Percentiles rank a stretch among this genome's conserved stretches.
These are phyloP conservation scores for Lichtheimia hyalospora DNA, from an alignment of 371 early-diverging fungal species.

Conservation along the genomic window DNA sequence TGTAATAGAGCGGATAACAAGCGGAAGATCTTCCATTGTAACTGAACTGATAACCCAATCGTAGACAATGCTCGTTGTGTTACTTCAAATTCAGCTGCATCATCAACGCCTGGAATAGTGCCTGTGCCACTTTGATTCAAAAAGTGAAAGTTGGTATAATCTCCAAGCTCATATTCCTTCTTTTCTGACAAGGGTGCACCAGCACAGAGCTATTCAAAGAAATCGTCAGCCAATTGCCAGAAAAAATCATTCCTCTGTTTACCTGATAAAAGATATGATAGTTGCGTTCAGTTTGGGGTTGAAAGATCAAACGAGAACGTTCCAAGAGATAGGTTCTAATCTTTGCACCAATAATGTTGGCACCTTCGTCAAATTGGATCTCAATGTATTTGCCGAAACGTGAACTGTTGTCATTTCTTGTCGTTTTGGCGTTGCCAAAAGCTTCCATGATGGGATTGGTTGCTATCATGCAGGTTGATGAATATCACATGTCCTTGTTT, in stretches of 20 bases:
- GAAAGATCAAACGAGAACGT: conserved; percentile 94
- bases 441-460: conserved; percentile 99
- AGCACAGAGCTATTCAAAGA: conserved; percentile 70
- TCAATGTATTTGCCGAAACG: conserved; percentile 99
- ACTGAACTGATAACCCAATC: conserved; percentile 81
- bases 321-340: conserved; percentile 98
- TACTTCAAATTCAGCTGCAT: conserved; percentile 85
- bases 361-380: conserved; percentile 77
- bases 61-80: conserved; percentile 85
- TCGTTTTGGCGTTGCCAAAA: conserved; percentile 99
- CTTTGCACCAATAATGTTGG: conserved; percentile 90
- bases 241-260: neutral
- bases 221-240: neutral
- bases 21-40: conserved; percentile 90
- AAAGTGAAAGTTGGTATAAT: conserved; percentile 78
- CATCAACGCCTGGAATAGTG: conserved; percentile 84
- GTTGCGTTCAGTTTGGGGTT: conserved; percentile 92
- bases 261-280: conserved; percentile 99
- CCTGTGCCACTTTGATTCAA: conserved; percentile 84
- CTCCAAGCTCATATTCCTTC: conserved; percentile 74
- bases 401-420: conserved; percentile 97
- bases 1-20: conserved; percentile 89
- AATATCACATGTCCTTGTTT: neutral
- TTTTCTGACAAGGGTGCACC: conserved; percentile 84
- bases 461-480: conserved; percentile 40